Evolutionary conservation across 2,329 filamentous ascomycete species (phyloP).

Genomic region (Diaporthe citri): DNA sequence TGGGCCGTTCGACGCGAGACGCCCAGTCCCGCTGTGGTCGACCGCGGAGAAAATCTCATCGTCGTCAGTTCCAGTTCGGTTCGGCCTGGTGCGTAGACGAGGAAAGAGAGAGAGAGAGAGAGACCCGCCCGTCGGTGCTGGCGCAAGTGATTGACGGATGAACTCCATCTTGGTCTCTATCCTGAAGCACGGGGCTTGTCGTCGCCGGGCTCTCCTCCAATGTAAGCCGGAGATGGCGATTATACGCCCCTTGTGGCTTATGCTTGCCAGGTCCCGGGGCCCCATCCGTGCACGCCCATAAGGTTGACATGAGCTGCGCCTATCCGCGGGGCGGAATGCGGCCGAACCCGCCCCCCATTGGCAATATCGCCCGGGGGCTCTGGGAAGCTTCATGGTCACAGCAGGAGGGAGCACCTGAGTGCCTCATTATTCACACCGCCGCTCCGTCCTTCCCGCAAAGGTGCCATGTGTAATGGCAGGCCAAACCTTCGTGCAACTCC

Average conservation of each 20-base stretch:
- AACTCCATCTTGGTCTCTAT: background rate
- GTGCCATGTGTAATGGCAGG: background rate
- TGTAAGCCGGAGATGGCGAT: background rate
- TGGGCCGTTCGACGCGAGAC: constrained; percentile 5
- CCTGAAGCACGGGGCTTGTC: constrained; percentile 13
- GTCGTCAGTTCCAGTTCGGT: background rate
- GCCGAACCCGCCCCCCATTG: constrained; percentile 27
- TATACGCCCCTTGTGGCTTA: background rate
- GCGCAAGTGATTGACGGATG: background rate
- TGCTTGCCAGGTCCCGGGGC: constrained; percentile 8
- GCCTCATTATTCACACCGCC: constrained; percentile 21
- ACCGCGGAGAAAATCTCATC: background rate
- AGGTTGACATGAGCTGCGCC: constrained; percentile 25
- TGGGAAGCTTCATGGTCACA: constrained; percentile 1
- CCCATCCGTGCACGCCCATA: constrained; percentile 34
- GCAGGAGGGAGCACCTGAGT: background rate
- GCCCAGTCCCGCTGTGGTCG: constrained; percentile 24
- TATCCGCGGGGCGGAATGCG: constrained; percentile 23
- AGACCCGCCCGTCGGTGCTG: background rate
- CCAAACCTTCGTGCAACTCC: constrained; percentile 17
- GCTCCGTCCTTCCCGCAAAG: background rate
- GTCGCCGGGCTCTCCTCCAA: constrained; percentile 6
- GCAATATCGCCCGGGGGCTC: background rate
- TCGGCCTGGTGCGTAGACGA: constrained; percentile 15
- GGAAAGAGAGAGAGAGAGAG: background rate